Evolutionary conservation across 768 basidiomycete species (phyloP), one percentile per base, ranked within the genome.

Genomic region (Pleurotus platypus): DNA sequence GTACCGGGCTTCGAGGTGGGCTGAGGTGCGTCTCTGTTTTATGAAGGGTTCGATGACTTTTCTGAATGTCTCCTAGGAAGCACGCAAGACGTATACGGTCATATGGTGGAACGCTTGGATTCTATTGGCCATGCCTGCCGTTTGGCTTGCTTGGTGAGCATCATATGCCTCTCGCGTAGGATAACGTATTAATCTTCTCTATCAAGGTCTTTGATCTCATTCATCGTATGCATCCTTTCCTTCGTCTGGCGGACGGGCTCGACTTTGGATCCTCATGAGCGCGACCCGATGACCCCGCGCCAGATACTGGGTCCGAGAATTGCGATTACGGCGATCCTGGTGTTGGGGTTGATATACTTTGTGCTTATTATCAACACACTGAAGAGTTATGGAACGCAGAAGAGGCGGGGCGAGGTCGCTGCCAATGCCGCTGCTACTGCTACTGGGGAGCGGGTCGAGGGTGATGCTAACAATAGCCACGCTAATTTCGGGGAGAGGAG

Each of bases 231-330:
- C 11, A 86, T 90, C 61, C 73, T 88, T 30, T 77, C 83, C 5
- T 90, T 81, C 58, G 82, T 89, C 50, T 90, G 89, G 89, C 80
- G 85, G 46, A 82, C 82, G 0, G 87, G 85, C 13, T 77, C 82
- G 0, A 70, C 71, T 1, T 30, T n/a, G 15, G 59, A 60, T 55
- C 61, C 71, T 1, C 46, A 65, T 2, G 60, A 66, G 42, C 72
- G 74, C 1, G 60, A 64, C 11, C 72, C 72, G 5, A 73, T 85
- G 0, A 67, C 72, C 3, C 62, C 71, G 0, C 57, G 57, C 0
- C 75, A 72, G 3, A 78, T 75, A 1, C 67, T 87, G 3, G 81
- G 73, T 2, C 76, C 83, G 2, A 80, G 89, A 16, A 71, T 87
- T 20, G 75, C 70, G 0, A 71, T 90, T 47, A 83, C 89, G 0